A percentile compares a stretch with the other conserved stretches of the same genome.
Conservation (phyloP, 192 early-diverging fungal species). For the Dimargaris xerosporica region DNA sequence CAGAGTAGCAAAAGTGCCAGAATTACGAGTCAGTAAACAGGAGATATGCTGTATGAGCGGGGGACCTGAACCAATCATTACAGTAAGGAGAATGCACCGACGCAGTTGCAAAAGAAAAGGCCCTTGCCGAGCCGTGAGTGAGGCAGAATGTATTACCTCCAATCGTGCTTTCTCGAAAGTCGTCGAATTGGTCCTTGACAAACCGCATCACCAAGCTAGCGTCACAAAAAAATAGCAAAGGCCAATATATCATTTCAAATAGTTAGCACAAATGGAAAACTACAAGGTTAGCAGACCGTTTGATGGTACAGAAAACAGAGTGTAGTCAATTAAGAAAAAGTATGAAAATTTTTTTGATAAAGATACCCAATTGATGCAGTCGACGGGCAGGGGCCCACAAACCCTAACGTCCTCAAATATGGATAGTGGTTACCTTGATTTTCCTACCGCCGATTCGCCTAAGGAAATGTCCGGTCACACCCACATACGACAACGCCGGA, state of each 20-base stretch:
- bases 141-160: conserved; percentile 32
- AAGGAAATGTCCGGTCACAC: neutral
- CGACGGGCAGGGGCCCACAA: neutral
- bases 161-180: conserved; percentile 86
- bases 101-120: too few relatives aligned
- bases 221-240: too few relatives aligned
- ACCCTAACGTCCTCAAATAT: neutral
- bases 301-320: neutral
- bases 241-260: too few relatives aligned
- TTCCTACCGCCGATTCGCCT: conserved; percentile 52
- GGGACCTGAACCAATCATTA: too few relatives aligned
- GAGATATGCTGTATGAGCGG: too few relatives aligned
- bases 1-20: too few relatives aligned
- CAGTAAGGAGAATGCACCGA: too few relatives aligned
- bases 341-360: neutral
- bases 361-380: neutral
- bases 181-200: conserved; percentile 86
- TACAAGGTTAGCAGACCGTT: conserved; percentile 34
- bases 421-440: conserved; percentile 37
- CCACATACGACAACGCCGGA: neutral
- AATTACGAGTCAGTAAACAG: too few relatives aligned
- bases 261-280: conserved; percentile 13
- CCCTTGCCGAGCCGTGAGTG: too few relatives aligned
- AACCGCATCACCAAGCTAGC: conserved; percentile 64
- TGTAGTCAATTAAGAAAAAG: neutral